Evolutionary conservation across 2,329 filamentous ascomycete genomes (phyloP), one percentile per base, ranked within the genome.

Genomic region (Coccinonectria pachysandricola): DNA sequence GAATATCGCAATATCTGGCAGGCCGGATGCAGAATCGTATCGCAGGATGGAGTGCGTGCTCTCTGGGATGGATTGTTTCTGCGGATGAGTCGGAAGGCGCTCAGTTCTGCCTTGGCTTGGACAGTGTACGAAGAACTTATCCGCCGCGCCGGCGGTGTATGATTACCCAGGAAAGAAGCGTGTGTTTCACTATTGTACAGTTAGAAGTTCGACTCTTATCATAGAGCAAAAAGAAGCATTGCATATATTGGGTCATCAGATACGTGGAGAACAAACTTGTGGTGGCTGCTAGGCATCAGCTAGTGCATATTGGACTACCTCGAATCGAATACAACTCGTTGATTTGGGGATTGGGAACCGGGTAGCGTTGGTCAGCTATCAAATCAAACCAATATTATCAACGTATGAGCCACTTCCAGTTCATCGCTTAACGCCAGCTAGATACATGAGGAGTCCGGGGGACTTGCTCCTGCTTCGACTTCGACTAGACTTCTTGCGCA

Each of bases 51-150:
- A 0, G 43, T 81, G 12, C 68, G 79, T 28, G 81, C 81, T 34
- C 65, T 98, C 31, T 87, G 91, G 56, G 81, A 91, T 52, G 91
- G 91, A 1, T 56, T 98, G 30, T 83, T 73, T 2, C 61, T 98
- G 40, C 71, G 91, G 30, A 93, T 96, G 66, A 81, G 78, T 23
- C 70, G 91, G 42, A 98, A 98, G 56, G 88, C 86, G 5, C 58
- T 95, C 22, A 95, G 87, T 54, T 88, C 81, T 27, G 91, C 91
- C n/a, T 65, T 96, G 41, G 88, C 88, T 6, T 98, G 91, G 91
- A 96, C 88, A 7, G 67, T 95, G 20, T 98, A 98, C 49, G 91
- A 98, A 59, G 88, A 95, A 54, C 56, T 95, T 43, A 79, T 96
- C 36, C 64, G 87, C 34, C 68, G 81, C 42, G 47, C 40, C 19